Percentiles rank a stretch among this genome's conserved stretches.
Evolutionary conservation across 768 basidiomycete species (phyloP).

Genomic region (Tricholoma sp.): DNA sequence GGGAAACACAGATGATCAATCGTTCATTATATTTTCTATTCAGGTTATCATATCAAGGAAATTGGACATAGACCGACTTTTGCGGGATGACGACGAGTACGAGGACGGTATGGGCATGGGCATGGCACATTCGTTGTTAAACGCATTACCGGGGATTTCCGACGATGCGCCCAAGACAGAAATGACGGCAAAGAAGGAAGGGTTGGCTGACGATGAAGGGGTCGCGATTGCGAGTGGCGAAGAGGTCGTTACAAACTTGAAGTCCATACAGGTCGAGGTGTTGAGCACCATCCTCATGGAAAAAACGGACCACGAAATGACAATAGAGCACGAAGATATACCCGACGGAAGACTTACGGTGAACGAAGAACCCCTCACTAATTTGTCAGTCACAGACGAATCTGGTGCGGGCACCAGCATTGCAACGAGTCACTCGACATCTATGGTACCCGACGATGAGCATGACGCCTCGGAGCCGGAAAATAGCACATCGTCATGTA

Average conservation of each 20-base stretch:
- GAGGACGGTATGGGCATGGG: slow-evolving; percentile 21
- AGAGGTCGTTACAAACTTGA: background rate
- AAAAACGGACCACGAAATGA: background rate
- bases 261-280: background rate
- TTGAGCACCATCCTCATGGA: too few species aligned
- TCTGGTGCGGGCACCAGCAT: background rate
- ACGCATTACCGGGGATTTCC: slow-evolving; percentile 52
- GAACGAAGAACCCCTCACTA: background rate
- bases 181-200: background rate
- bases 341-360: background rate
- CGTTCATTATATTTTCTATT: background rate
- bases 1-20: background rate
- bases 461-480: background rate
- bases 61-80: slow-evolving; percentile 53
- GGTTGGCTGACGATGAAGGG: background rate
- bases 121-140: slow-evolving; percentile 75
- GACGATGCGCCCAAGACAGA: slow-evolving; percentile 30
- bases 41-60: slow-evolving; percentile 76
- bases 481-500: background rate
- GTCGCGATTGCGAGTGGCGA: background rate
- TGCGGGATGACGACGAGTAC: slow-evolving; percentile 70
- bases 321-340: background rate
- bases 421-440: background rate
- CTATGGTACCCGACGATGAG: background rate
- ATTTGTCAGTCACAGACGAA: background rate